Conservation (phyloP, 352 stramenopile genomes). For the Globisporangium yorkense region DNA sequence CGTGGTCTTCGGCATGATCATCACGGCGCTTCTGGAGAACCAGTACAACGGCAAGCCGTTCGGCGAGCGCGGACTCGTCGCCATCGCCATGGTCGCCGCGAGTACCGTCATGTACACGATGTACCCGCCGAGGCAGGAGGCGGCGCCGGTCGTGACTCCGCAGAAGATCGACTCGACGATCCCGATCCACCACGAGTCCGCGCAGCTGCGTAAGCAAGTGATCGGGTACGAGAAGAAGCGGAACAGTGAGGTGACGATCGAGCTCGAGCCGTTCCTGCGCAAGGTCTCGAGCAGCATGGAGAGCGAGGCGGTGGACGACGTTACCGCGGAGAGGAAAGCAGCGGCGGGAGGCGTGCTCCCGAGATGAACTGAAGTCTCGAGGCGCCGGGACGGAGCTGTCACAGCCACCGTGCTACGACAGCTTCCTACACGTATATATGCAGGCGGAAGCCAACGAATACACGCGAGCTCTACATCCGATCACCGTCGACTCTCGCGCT, state of each 20-base stretch:
- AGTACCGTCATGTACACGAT: constrained; percentile 70
- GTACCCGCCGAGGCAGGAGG: constrained; percentile 36
- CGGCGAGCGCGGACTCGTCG: constrained; percentile 38
- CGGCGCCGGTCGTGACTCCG: constrained; percentile 14
- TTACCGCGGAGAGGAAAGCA: not conserved
- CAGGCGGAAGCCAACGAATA: constrained; percentile 6
- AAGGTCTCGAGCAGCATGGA: constrained; percentile 3
- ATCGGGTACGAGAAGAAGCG: constrained; percentile 28
- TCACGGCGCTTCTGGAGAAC: constrained; percentile 66
- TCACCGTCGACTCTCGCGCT: not conserved
- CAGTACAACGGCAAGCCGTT: constrained; percentile 72
- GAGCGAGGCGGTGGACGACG: not conserved
- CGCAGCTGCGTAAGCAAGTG: constrained; percentile 6
- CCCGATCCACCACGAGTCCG: constrained; percentile 4
- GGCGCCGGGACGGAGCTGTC: not conserved
- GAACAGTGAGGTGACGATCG: constrained; percentile 20
- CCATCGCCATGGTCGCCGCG: constrained; percentile 53
- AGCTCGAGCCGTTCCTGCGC: constrained; percentile 38
- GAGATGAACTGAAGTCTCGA: constrained; percentile 2
- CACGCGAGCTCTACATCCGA: not conserved
- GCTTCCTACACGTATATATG: not conserved
- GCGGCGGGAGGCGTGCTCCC: constrained; percentile 5
- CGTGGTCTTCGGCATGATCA: constrained; percentile 74
- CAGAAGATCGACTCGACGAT: constrained; percentile 14
- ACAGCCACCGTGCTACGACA: not conserved